A percentile compares a stretch with the other conserved stretches of the same genome.
These are phyloP conservation scores for Boletus sp. DNA, from an alignment of 768 basidiomycete species.

Conservation along the genomic window DNA sequence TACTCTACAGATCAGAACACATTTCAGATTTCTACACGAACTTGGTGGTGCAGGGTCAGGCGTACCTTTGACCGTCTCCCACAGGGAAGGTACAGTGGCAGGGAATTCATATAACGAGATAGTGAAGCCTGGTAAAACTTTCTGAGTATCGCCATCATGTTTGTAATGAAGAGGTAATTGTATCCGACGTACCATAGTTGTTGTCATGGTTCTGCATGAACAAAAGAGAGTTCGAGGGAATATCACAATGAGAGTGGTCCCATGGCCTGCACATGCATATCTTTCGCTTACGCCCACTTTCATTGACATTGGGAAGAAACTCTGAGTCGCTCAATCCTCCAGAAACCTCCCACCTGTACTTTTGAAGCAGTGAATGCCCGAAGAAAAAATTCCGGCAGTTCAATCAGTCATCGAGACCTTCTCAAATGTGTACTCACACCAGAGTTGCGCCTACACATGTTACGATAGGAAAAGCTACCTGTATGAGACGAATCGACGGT, in stretches of 20 bases:
- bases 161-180: not conserved
- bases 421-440: conserved; percentile 42
- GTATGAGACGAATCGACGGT: not conserved
- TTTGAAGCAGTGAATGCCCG: conserved; percentile 26
- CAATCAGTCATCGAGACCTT: not conserved
- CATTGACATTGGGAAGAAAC: conserved; percentile 33
- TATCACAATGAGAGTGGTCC: conserved; percentile 54
- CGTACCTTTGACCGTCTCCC: conserved; percentile 57
- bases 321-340: conserved; percentile 32
- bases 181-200: conserved; percentile 42
- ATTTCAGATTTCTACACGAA: conserved; percentile 27
- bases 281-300: conserved; percentile 22
- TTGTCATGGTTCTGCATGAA: conserved; percentile 55
- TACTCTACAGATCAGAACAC: conserved; percentile 23
- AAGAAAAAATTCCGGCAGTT: conserved; percentile 48
- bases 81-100: conserved; percentile 62
- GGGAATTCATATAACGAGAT: conserved; percentile 61
- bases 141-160: not conserved
- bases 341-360: conserved; percentile 28
- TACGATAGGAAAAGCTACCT: conserved; percentile 46
- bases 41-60: conserved; percentile 33
- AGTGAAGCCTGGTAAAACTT: conserved; percentile 47
- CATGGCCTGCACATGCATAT: conserved; percentile 36
- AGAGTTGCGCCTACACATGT: conserved; percentile 78
- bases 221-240: conserved; percentile 49